A percentile compares a stretch with the other conserved stretches of the same genome.
Conservation (phyloP, 768 basidiomycete genomes). For the Tulasnella sp. region DNA sequence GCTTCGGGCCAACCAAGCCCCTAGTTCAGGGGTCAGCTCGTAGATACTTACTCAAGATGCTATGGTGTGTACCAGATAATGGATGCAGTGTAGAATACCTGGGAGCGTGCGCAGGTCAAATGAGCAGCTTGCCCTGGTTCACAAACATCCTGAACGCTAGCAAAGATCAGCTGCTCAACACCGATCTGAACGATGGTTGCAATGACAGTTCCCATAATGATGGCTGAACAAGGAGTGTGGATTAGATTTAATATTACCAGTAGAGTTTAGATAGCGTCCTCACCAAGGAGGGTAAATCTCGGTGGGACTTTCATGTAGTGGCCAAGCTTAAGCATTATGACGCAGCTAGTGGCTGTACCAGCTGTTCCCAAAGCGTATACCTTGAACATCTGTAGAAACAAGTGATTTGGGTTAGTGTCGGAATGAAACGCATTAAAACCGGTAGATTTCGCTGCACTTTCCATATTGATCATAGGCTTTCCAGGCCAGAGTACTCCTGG, state of each 20-base stretch:
- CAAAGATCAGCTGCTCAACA: slow-evolving; percentile 30
- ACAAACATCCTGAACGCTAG: slow-evolving; percentile 31
- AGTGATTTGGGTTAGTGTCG: no score
- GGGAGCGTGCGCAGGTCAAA: slow-evolving; percentile 30
- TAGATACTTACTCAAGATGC: background rate
- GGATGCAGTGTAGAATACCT: slow-evolving; percentile 30
- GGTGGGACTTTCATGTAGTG: slow-evolving; percentile 43
- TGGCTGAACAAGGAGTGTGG: no score
- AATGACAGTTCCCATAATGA: slow-evolving; percentile 25
- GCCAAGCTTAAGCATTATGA: slow-evolving; percentile 29
- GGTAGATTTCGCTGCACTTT: background rate
- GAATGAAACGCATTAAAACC: background rate
- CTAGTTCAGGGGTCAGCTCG: slow-evolving; percentile 16
- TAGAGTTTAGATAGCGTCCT: background rate
- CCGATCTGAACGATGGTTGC: slow-evolving; percentile 29
- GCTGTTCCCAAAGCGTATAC: slow-evolving; percentile 26
- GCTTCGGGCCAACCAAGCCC: slow-evolving; percentile 35
- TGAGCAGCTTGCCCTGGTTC: slow-evolving; percentile 21
- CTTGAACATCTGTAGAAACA: slow-evolving; percentile 26
- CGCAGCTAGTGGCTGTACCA: slow-evolving; percentile 20
- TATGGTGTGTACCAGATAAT: slow-evolving; percentile 27
- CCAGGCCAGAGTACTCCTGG: slow-evolving; percentile 33
- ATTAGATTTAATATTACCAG: background rate
- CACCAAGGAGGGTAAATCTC: slow-evolving; percentile 27
- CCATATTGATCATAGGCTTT: slow-evolving; percentile 34